A percentile compares a stretch with the other conserved stretches of the same genome.
Evolutionary conservation across 2,329 filamentous ascomycete genomes (phyloP).

Genomic region (Fusarium sp.): DNA sequence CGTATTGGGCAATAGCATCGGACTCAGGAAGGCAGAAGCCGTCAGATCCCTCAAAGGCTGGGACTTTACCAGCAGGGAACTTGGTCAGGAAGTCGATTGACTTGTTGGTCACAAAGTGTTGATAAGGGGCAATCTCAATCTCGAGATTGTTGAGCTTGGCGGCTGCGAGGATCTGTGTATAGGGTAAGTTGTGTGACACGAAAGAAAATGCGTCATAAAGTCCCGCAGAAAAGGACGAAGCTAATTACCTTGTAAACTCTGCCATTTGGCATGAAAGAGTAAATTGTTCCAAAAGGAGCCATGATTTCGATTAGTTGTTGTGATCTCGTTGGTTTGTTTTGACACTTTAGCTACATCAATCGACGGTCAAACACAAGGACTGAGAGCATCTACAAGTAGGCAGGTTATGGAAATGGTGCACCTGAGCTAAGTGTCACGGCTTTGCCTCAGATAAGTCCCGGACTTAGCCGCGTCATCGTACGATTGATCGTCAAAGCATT

Average conservation of each 20-base stretch:
- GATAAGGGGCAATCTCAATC: conserved; percentile 4
- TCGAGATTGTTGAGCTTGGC: conserved; percentile 14
- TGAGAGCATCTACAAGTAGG: too few species aligned
- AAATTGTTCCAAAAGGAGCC: conserved; percentile 1
- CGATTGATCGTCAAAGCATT: too few species aligned
- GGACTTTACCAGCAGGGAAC: conserved; percentile 9
- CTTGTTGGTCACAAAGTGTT: conserved; percentile 13
- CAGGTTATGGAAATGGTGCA: too few species aligned
- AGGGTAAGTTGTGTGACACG: not conserved
- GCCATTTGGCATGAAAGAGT: conserved; percentile 1
- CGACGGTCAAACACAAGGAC: too few species aligned
- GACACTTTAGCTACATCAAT: too few species aligned
- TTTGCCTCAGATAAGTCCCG: too few species aligned
- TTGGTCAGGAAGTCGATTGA: conserved; percentile 3
- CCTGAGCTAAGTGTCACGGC: too few species aligned
- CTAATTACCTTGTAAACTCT: conserved; percentile 2
- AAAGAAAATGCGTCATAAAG: too few species aligned
- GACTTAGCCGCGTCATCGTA: too few species aligned
- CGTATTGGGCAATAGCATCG: conserved; percentile 10
- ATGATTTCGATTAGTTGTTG: not conserved
- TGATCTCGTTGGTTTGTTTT: too few species aligned
- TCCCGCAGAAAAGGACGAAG: too few species aligned
- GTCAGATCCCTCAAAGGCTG: conserved; percentile 2
- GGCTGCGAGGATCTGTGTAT: conserved; percentile 8
- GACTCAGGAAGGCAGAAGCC: conserved; percentile 3